Percentiles rank a stretch among this genome's conserved stretches.
These are phyloP conservation scores for Heritiera littoralis DNA, from an alignment of 345 rosid species.

Conservation along the genomic window DNA sequence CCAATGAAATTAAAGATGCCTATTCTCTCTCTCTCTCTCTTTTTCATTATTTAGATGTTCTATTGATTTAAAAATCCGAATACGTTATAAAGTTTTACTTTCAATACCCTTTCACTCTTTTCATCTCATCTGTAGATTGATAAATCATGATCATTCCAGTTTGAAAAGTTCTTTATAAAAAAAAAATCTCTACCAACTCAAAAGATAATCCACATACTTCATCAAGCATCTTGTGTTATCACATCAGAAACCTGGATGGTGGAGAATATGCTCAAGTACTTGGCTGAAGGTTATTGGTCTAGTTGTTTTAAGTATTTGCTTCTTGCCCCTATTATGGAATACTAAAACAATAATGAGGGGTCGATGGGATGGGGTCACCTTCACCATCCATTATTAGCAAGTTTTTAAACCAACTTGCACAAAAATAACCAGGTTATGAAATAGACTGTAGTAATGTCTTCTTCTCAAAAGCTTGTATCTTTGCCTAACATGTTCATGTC, in stretches of 20 bases:
- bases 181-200: too few relatives aligned
- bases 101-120: too few relatives aligned
- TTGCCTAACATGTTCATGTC: not conserved
- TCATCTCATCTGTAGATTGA: too few relatives aligned
- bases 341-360: not conserved
- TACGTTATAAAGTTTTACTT: too few relatives aligned
- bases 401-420: not conserved
- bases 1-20: too few relatives aligned
- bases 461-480: not conserved
- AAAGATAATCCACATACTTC: not conserved
- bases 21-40: too few relatives aligned
- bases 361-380: slow-evolving; percentile 2
- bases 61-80: too few relatives aligned
- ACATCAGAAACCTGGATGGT: not conserved
- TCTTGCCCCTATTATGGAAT: not conserved
- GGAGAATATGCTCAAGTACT: not conserved
- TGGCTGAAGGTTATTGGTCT: not conserved
- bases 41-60: too few relatives aligned
- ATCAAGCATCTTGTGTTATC: not conserved
- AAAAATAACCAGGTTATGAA: not conserved
- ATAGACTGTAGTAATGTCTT: not conserved
- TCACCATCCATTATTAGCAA: slow-evolving; percentile 7
- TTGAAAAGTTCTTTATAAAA: too few relatives aligned
- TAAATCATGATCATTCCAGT: too few relatives aligned
- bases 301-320: not conserved